phyloP scores from a whole-genome alignment of 169 alveolate genomes.

The Plasmodium cynomolgi region DNA sequence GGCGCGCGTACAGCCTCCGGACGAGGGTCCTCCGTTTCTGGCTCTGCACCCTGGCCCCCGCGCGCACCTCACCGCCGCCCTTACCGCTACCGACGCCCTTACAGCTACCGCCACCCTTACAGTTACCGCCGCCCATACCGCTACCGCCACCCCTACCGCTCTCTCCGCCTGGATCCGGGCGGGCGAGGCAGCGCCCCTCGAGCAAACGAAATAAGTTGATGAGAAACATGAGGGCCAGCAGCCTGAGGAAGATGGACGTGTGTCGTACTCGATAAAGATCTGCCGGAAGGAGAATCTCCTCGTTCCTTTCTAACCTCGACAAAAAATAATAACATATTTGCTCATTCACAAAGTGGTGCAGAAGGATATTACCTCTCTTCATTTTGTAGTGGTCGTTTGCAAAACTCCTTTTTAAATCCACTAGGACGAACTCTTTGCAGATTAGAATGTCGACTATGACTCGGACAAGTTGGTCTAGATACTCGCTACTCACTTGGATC shows the following conservation, averaged over 20 bases:
- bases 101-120: background rate
- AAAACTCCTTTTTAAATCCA: conserved; percentile 28
- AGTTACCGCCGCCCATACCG: background rate
- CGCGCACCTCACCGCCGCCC: background rate
- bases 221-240: conserved; percentile 33
- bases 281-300: conserved; percentile 11
- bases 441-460: conserved; percentile 49
- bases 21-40: background rate
- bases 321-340: conserved; percentile 13
- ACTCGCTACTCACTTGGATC: conserved; percentile 17
- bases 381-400: conserved; percentile 34
- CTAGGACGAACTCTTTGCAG: conserved; percentile 32
- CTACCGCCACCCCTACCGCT: background rate
- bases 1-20: background rate
- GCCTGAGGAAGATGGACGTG: conserved; percentile 23
- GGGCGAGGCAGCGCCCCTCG: background rate
- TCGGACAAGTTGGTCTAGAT: conserved; percentile 14
- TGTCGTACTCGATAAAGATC: conserved; percentile 14
- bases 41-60: background rate
- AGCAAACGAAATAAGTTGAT: conserved; percentile 25
- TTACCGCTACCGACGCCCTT: background rate
- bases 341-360: conserved; percentile 29
- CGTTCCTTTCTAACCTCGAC: background rate
- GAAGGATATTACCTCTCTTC: conserved; percentile 11
- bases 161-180: background rate